Evolutionary conservation across 768 basidiomycete species (phyloP).

Genomic region (Sarcodon aspratus): DNA sequence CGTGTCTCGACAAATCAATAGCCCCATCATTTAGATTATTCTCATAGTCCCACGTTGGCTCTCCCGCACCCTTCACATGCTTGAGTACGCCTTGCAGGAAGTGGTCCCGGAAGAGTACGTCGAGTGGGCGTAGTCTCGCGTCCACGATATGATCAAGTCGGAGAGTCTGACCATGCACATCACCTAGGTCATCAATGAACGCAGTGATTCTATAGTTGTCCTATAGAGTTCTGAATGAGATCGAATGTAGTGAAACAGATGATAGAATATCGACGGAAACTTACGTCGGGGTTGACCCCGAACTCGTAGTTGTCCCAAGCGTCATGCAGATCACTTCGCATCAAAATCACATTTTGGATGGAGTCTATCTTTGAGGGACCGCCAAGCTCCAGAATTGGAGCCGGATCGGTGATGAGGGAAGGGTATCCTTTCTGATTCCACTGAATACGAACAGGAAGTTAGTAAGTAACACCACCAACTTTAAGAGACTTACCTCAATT

Average conservation of each 20-base stretch:
- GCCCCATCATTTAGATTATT: conserved; percentile 7
- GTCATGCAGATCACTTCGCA: conserved; percentile 16
- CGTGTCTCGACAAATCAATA: conserved; percentile 11
- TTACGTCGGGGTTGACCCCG: conserved; percentile 16
- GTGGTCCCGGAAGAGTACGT: conserved; percentile 20
- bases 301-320: conserved; percentile 16
- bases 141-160: conserved; percentile 19
- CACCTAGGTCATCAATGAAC: conserved; percentile 15
- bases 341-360: conserved; percentile 15
- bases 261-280: conserved; percentile 1
- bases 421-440: too few relatives aligned
- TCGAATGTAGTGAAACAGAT: too few relatives aligned
- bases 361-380: conserved; percentile 10
- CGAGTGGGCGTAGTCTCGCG: conserved; percentile 18
- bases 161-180: conserved; percentile 15
- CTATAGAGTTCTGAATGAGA: conserved; percentile 6
- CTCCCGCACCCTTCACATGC: conserved; percentile 21
- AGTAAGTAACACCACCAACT: too few relatives aligned
- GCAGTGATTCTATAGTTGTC: conserved; percentile 18
- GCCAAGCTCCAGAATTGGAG: too few relatives aligned
- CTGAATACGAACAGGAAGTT: too few relatives aligned
- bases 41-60: conserved; percentile 16
- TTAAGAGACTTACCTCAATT: too few relatives aligned
- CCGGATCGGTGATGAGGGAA: too few relatives aligned
- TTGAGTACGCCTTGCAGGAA: conserved; percentile 22